Base-by-base conservation (phyloP, 2,329 filamentous ascomycete genomes). In the Penicillium sp. region DNA sequence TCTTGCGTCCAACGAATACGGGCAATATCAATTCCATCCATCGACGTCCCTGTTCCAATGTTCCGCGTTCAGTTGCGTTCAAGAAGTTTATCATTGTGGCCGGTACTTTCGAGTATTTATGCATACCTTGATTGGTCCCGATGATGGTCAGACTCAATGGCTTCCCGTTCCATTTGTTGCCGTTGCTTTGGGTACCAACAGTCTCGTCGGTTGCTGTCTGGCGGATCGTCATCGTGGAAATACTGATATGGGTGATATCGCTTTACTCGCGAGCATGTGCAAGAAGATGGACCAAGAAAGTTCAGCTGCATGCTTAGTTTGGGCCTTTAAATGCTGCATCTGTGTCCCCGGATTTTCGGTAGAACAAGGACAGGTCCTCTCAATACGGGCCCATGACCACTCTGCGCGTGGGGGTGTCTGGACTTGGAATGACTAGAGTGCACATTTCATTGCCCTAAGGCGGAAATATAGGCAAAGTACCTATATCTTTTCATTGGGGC, bases 1-100 rank as follows among this genome's bases (percentile, higher is more conserved):
- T 68, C 65, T 58, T 71, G 69, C 4, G 65, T 69, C 59, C 64
- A 71, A 47, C 69, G 67, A 41, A 69, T 59, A 48, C 62, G 62
- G 5, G 59, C 65, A 39, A 69, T 57, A 51, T 71, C 69, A 28
- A 71, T 38, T 11, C 64, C 69, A 52, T 71, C 69, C 69, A 71
- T 70, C 14, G 67, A 69, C 15, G 69, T 71, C 34, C 69, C 68
- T 14, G 61, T 42, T 42, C 5, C 39, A 42, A 20, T 42, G 39
- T 42, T 42, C 17, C 39, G 39, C 39, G n/a, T 42, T 42, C n/a
- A 42, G 39, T 42, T 42, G 39, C 39, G 39, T 42, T 11, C 39
- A 42, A 42, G 39, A 42, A 20, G 4, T 42, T 20, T 42, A 6
- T 42, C 39, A 6, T 20, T 42, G 20, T 1, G 39, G 39, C 20